phyloP scores from a whole-genome alignment of 2,329 filamentous ascomycete species.

The Penicillium concentricum region DNA sequence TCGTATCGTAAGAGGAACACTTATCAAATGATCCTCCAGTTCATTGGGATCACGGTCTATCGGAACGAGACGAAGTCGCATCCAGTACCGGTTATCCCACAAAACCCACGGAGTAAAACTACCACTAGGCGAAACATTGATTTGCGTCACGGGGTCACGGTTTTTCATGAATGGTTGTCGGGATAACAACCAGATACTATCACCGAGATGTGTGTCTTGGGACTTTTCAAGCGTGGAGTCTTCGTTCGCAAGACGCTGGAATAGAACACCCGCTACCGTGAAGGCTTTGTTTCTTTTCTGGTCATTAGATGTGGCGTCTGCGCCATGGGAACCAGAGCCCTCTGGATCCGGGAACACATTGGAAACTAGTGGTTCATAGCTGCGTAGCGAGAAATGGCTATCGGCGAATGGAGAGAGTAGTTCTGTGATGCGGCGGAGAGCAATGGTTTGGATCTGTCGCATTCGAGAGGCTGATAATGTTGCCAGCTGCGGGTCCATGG shows the following conservation, averaged over 20 bases:
- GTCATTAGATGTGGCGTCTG: background rate
- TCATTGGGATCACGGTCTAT: background rate
- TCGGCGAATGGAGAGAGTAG: conserved; percentile 48
- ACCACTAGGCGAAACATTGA: conserved; percentile 17
- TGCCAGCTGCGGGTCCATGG: conserved; percentile 11
- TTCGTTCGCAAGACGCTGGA: conserved; percentile 38
- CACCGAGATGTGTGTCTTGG: background rate
- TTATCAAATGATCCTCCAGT: background rate
- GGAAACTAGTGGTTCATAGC: conserved; percentile 42
- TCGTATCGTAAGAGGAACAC: conserved; percentile 39
- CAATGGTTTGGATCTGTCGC: conserved; percentile 40
- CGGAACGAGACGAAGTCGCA: conserved; percentile 43
- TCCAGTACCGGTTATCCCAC: conserved; percentile 59
- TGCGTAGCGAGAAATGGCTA: conserved; percentile 44
- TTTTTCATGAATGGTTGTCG: conserved; percentile 39
- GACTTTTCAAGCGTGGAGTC: background rate
- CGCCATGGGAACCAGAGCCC: background rate
- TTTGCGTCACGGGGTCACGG: conserved; percentile 19
- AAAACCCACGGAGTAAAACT: conserved; percentile 26
- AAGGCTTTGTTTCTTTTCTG: conserved; percentile 43
- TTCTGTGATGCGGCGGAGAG: conserved; percentile 50
- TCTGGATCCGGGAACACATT: conserved; percentile 40
- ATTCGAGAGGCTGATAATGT: conserved; percentile 7
- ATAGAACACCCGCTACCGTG: conserved; percentile 50
- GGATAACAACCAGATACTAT: conserved; percentile 39